Evolutionary conservation across 768 basidiomycete genomes (phyloP).

Genomic region (Xerocomellus chrysenteron): DNA sequence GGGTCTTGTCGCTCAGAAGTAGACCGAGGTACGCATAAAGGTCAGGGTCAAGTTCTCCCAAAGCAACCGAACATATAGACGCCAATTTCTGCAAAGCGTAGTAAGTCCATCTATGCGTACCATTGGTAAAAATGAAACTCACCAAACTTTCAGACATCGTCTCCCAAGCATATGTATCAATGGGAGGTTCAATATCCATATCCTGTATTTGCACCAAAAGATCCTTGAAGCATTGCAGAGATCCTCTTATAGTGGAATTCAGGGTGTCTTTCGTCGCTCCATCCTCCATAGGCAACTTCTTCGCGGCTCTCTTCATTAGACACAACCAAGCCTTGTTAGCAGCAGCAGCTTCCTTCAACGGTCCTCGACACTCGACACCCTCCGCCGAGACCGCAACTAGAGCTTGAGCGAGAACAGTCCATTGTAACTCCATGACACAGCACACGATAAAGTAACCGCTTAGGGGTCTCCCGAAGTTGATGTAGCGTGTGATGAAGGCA

Average conservation of each 20-base stretch:
- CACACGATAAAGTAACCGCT: slow-evolving; percentile 90
- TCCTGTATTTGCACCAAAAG: slow-evolving; percentile 77
- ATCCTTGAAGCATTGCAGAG: slow-evolving; percentile 76
- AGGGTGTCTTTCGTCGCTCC: slow-evolving; percentile 39
- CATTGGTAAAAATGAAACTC: slow-evolving; percentile 20
- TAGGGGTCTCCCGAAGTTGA: slow-evolving; percentile 70
- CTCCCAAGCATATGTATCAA: slow-evolving; percentile 91
- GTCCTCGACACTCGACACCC: slow-evolving; percentile 14
- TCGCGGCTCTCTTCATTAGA: slow-evolving; percentile 55
- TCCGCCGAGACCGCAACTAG: slow-evolving; percentile 42
- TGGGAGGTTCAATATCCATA: slow-evolving; percentile 73
- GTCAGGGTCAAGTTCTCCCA: slow-evolving; percentile 64
- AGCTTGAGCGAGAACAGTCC: slow-evolving; percentile 81
- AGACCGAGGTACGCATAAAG: slow-evolving; percentile 68
- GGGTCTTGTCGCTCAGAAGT: slow-evolving; percentile 77
- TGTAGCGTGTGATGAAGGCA: slow-evolving; percentile 73
- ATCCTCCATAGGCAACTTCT: slow-evolving; percentile 38
- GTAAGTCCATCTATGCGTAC: background rate
- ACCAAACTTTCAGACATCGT: slow-evolving; percentile 91
- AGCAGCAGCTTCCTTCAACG: slow-evolving; percentile 71
- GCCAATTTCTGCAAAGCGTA: slow-evolving; percentile 67
- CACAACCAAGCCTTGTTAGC: slow-evolving; percentile 80
- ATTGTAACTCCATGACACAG: slow-evolving; percentile 81
- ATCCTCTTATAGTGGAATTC: slow-evolving; percentile 51
- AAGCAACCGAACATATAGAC: slow-evolving; percentile 74